Evolutionary conservation across 192 early-diverging fungal genomes (phyloP).

Genomic region (Coemansia interrupta): DNA sequence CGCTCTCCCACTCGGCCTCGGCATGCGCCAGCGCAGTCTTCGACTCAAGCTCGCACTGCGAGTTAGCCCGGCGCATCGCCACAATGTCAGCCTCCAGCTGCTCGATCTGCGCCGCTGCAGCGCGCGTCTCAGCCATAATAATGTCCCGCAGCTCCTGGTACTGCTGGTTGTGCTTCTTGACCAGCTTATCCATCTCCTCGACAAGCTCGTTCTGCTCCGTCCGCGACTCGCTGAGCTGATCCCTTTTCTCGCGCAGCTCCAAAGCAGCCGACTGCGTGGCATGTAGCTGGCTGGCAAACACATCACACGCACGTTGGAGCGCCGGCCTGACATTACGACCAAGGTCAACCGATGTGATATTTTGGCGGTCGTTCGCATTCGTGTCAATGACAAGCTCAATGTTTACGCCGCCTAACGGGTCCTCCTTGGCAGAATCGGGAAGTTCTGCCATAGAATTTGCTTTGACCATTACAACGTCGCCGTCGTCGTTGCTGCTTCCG

Average conservation of each 20-base stretch:
- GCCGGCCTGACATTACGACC: constrained; percentile 43
- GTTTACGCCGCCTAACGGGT: constrained; percentile 39
- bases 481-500: constrained; percentile 7
- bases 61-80: constrained; percentile 43
- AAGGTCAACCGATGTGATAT: constrained; percentile 47
- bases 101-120: constrained; percentile 45
- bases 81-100: constrained; percentile 48
- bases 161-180: constrained; percentile 40
- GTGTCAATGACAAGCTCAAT: constrained; percentile 41
- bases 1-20: constrained; percentile 50
- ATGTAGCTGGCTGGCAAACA: constrained; percentile 44
- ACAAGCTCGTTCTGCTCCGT: constrained; percentile 48
- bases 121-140: constrained; percentile 37
- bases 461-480: constrained; percentile 15
- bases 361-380: constrained; percentile 36
- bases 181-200: constrained; percentile 49
- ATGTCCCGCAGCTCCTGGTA: constrained; percentile 44
- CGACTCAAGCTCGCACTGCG: constrained; percentile 48
- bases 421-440: constrained; percentile 25
- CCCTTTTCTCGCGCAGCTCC: constrained; percentile 39
- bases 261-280: constrained; percentile 41
- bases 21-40: constrained; percentile 42
- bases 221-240: constrained; percentile 44
- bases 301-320: constrained; percentile 44
- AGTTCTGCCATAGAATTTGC: not conserved